phyloP scores from a whole-genome alignment of 2,329 filamentous ascomycete genomes.

The Fusarium siculi region DNA sequence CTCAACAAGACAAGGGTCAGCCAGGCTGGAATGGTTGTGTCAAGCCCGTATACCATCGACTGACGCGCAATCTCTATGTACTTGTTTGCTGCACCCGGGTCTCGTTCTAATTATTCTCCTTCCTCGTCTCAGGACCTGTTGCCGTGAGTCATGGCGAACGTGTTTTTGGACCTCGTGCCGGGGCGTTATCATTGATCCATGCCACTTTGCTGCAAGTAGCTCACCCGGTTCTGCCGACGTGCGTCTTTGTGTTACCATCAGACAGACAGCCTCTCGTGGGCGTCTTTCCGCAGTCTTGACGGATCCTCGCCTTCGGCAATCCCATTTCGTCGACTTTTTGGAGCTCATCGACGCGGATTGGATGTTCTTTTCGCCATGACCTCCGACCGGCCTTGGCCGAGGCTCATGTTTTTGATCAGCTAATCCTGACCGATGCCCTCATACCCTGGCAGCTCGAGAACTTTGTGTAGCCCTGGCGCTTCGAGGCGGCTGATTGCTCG shows the following conservation, averaged over 20 bases:
- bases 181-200: slow-evolving; percentile 24
- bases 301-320: slow-evolving; percentile 33
- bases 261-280: slow-evolving; percentile 33
- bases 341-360: slow-evolving; percentile 10
- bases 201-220: slow-evolving; percentile 22
- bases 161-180: slow-evolving; percentile 11
- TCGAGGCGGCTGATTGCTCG: slow-evolving; percentile 40
- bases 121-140: background rate
- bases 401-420: slow-evolving; percentile 25
- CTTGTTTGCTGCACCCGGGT: background rate
- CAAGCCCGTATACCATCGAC: slow-evolving; percentile 16
- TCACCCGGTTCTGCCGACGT: slow-evolving; percentile 34
- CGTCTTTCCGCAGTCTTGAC: slow-evolving; percentile 24
- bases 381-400: slow-evolving; percentile 27
- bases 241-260: slow-evolving; percentile 40
- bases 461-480: slow-evolving; percentile 38
- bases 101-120: slow-evolving; percentile 4
- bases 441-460: slow-evolving; percentile 35
- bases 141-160: slow-evolving; percentile 21
- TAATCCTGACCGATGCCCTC: slow-evolving; percentile 29
- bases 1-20: background rate
- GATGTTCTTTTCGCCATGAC: slow-evolving; percentile 10
- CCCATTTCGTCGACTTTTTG: slow-evolving; percentile 24
- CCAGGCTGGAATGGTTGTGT: background rate
- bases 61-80: background rate